Percentiles rank a stretch among this genome's conserved stretches.
These are phyloP conservation scores for Fraxinus albicans DNA, from an alignment of 305 asterid genomes.

Conservation along the genomic window DNA sequence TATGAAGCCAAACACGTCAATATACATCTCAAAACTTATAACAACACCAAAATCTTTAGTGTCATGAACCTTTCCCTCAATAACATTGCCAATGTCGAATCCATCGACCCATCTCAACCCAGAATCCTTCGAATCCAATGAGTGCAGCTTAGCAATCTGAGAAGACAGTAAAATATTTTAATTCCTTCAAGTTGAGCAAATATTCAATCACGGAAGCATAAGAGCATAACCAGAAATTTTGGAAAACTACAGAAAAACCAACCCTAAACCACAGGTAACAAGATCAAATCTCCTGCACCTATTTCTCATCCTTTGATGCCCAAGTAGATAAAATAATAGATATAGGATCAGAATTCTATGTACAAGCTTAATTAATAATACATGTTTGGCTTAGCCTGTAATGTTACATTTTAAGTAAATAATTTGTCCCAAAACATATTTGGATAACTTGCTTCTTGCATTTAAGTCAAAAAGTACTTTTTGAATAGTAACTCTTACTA, in stretches of 20 bases:
- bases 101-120: slow-evolving; percentile 58
- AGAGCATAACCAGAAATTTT: neutral
- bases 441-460: neutral
- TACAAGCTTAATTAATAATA: neutral
- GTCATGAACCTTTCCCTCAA: slow-evolving; percentile 78
- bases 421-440: neutral
- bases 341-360: neutral
- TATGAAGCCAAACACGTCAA: slow-evolving; percentile 76
- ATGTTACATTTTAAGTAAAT: neutral
- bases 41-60: slow-evolving; percentile 81
- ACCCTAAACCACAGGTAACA: neutral
- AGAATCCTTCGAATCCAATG: slow-evolving; percentile 44
- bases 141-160: slow-evolving; percentile 80
- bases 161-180: slow-evolving; percentile 9
- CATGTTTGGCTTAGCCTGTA: neutral
- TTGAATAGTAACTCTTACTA: neutral
- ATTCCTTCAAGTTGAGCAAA: neutral
- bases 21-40: slow-evolving; percentile 63
- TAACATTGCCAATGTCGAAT: slow-evolving; percentile 55
- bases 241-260: neutral
- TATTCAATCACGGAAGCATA: neutral
- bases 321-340: neutral
- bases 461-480: neutral
- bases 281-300: slow-evolving; percentile 2
- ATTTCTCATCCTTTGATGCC: neutral